Percentiles rank a stretch among this genome's conserved stretches.
Evolutionary conservation across 2,329 filamentous ascomycete genomes (phyloP).

Genomic region (Neonectria punicea): DNA sequence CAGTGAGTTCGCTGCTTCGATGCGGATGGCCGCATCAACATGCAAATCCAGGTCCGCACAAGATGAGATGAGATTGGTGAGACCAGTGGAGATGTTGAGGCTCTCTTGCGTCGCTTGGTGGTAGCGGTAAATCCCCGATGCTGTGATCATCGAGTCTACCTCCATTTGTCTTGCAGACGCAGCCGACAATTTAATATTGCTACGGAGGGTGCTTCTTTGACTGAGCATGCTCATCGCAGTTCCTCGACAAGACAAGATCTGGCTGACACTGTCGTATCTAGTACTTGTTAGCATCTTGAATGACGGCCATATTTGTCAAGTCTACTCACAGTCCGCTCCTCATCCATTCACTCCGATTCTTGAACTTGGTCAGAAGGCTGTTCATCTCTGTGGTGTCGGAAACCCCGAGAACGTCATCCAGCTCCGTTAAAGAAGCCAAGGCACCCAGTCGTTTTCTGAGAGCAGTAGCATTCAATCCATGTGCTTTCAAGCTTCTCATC

Average conservation of each 20-base stretch:
- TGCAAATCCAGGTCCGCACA: conserved; percentile 78
- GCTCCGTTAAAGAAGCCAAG: conserved; percentile 80
- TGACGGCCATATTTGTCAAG: neutral
- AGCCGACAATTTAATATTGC: conserved; percentile 68
- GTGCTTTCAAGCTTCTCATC: conserved; percentile 65
- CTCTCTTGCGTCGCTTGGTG: conserved; percentile 89
- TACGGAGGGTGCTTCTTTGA: conserved; percentile 72
- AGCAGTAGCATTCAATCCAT: conserved; percentile 60
- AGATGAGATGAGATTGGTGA: conserved; percentile 79
- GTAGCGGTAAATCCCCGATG: conserved; percentile 79
- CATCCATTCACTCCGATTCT: conserved; percentile 80
- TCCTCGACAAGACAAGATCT: conserved; percentile 84
- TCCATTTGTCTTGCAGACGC: conserved; percentile 76
- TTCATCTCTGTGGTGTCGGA: conserved; percentile 69
- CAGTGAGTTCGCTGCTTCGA: conserved; percentile 88
- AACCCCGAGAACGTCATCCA: conserved; percentile 79
- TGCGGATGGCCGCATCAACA: conserved; percentile 79
- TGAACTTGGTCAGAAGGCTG: conserved; percentile 70
- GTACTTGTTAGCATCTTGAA: conserved; percentile 21
- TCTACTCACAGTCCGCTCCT: conserved; percentile 76
- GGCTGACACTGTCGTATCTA: conserved; percentile 80
- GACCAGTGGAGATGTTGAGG: conserved; percentile 82
- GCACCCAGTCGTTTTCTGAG: conserved; percentile 68
- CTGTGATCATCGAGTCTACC: conserved; percentile 78
- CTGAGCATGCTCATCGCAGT: conserved; percentile 84